Conservation (phyloP, 441 rosid genomes). For the Erodium texanum region DNA sequence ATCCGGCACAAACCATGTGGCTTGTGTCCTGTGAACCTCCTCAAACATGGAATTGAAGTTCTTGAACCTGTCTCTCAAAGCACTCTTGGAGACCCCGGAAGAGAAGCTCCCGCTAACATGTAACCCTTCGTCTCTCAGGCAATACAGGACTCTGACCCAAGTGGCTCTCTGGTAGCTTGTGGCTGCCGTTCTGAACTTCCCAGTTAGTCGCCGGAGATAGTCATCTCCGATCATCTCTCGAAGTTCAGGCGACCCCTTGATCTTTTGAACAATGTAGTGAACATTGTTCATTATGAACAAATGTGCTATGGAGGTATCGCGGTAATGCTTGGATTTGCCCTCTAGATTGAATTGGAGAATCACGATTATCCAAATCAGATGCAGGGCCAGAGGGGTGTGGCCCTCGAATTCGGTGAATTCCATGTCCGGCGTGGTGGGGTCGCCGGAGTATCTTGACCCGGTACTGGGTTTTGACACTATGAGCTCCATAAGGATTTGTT, state of each 20-base stretch:
- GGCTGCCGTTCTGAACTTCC: constrained; percentile 44
- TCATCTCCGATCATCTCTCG: constrained; percentile 62
- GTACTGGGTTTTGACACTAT: constrained; percentile 69
- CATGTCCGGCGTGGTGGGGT: constrained; percentile 42
- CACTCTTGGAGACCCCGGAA: constrained; percentile 71
- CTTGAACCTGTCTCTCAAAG: constrained; percentile 56
- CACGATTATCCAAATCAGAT: constrained; percentile 79
- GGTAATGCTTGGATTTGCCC: constrained; percentile 46
- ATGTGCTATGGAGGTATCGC: constrained; percentile 41
- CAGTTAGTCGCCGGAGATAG: constrained; percentile 42
- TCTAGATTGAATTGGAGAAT: constrained; percentile 70
- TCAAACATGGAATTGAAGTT: constrained; percentile 59
- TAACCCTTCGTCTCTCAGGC: constrained; percentile 61
- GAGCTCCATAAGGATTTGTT: constrained; percentile 49
- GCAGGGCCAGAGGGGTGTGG: constrained; percentile 59
- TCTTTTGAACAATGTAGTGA: constrained; percentile 55
- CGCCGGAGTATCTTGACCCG: constrained; percentile 48
- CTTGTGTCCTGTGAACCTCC: constrained; percentile 52
- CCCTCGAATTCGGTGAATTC: constrained; percentile 46
- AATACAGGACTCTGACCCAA: constrained; percentile 56
- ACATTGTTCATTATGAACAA: constrained; percentile 58
- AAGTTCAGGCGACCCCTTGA: constrained; percentile 45
- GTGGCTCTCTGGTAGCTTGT: constrained; percentile 55
- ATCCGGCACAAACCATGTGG: constrained; percentile 55
- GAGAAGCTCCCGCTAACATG: constrained; percentile 63